Conservation (phyloP, 176 grass and related monocot species). For the Musa beccarii region DNA sequence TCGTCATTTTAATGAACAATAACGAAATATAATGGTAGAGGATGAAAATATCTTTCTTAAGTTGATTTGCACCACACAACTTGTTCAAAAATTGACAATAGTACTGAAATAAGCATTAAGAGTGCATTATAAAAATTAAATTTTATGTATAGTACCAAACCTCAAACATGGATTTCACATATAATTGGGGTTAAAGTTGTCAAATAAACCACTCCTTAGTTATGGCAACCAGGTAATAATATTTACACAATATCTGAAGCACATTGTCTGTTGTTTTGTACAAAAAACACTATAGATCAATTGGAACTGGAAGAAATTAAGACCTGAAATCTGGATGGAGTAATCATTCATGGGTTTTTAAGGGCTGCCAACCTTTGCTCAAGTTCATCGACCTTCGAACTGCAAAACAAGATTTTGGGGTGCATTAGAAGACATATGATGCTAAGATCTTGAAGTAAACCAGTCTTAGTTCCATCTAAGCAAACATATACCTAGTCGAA, state of each 20-base stretch:
- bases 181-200: neutral
- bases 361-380: constrained; percentile 69
- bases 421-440: constrained; percentile 11
- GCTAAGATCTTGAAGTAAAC: neutral
- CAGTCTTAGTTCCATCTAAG: neutral
- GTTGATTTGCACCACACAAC: too few species aligned
- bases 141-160: too few species aligned
- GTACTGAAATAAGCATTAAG: too few species aligned
- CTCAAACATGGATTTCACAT: neutral
- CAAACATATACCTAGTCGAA: neutral
- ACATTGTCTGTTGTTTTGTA: neutral
- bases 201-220: neutral
- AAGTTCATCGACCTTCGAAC: constrained; percentile 64
- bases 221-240: neutral
- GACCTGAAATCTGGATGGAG: neutral
- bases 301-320: too few species aligned
- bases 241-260: neutral
- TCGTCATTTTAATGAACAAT: too few species aligned
- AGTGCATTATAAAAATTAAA: too few species aligned
- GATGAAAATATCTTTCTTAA: too few species aligned
- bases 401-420: constrained; percentile 27
- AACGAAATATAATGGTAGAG: too few species aligned
- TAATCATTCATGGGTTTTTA: constrained; percentile 35
- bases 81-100: too few species aligned
- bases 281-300: neutral